A percentile compares a stretch with the other conserved stretches of the same genome.
phyloP scores from a whole-genome alignment of 2,329 filamentous ascomycete species.

The Sporothrix protearum region DNA sequence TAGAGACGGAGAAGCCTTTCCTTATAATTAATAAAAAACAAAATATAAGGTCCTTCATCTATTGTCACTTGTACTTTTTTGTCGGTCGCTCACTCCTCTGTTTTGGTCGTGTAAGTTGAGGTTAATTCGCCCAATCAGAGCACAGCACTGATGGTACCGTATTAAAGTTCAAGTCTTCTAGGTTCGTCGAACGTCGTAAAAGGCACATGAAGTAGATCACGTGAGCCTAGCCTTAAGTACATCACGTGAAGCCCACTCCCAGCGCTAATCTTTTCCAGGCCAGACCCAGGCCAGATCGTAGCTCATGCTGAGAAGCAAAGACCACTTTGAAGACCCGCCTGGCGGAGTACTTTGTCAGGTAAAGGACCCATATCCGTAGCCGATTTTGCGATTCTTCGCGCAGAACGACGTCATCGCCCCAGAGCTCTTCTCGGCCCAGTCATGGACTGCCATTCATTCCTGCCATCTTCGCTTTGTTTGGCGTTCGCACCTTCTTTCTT shows the following conservation, averaged over 20 bases:
- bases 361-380: not conserved
- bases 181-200: not conserved
- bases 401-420: constrained; percentile 18
- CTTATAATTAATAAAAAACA: no score
- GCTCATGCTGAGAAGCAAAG: constrained; percentile 2
- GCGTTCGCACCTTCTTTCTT: not conserved
- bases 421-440: constrained; percentile 3
- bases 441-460: not conserved
- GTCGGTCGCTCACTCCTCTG: not conserved
- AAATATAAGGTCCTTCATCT: not conserved
- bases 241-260: not conserved
- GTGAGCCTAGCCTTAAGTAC: not conserved
- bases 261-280: not conserved
- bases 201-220: not conserved
- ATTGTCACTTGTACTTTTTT: not conserved
- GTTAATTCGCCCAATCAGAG: not conserved
- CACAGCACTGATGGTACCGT: not conserved
- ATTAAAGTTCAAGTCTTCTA: not conserved
- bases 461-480: not conserved
- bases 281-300: not conserved
- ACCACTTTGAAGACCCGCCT: not conserved
- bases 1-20: no score
- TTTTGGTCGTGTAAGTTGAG: constrained; percentile 14
- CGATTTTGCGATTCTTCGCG: constrained; percentile 10
- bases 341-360: constrained; percentile 3